These are phyloP conservation scores for Nothophytophthora sp. DNA, from an alignment of 352 stramenopile genomes.

Conservation along the genomic window DNA sequence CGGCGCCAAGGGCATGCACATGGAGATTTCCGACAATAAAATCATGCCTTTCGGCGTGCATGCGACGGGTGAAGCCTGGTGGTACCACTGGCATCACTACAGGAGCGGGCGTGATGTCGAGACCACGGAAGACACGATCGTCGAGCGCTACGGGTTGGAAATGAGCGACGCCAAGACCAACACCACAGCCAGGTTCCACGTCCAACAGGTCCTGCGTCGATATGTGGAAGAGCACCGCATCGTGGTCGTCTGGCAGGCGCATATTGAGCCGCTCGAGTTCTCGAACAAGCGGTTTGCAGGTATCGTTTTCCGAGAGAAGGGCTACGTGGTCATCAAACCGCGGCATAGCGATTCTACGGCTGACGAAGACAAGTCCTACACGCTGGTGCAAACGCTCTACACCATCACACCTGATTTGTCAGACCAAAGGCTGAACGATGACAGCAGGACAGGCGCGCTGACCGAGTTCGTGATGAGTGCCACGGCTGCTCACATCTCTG, in stretches of 20 bases:
- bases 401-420: constrained; percentile 46
- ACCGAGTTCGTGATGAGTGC: constrained; percentile 43
- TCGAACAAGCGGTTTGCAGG: constrained; percentile 31
- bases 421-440: constrained; percentile 20
- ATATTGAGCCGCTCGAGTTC: constrained; percentile 59
- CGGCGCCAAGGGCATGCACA: constrained; percentile 11
- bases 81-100: no score
- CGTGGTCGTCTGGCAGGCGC: constrained; percentile 46
- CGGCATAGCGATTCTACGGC: constrained; percentile 10
- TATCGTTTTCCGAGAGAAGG: constrained; percentile 47
- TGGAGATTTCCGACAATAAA: constrained; percentile 25
- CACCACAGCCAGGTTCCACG: constrained; percentile 2
- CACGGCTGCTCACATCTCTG: constrained; percentile 35
- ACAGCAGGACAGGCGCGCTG: constrained; percentile 33
- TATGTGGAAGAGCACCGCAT: constrained; percentile 25
- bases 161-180: constrained; percentile 27
- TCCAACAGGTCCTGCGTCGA: constrained; percentile 1
- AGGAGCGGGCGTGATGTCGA: no score
- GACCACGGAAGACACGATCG: constrained; percentile 38
- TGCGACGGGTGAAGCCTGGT: no score
- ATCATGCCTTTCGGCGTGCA: no score
- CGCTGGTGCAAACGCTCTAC: constrained; percentile 50
- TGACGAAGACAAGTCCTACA: constrained; percentile 16
- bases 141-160: constrained; percentile 47
- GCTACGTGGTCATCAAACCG: constrained; percentile 60